Base-by-base conservation (phyloP, 2,329 filamentous ascomycete genomes). In the Apiospora marii region DNA sequence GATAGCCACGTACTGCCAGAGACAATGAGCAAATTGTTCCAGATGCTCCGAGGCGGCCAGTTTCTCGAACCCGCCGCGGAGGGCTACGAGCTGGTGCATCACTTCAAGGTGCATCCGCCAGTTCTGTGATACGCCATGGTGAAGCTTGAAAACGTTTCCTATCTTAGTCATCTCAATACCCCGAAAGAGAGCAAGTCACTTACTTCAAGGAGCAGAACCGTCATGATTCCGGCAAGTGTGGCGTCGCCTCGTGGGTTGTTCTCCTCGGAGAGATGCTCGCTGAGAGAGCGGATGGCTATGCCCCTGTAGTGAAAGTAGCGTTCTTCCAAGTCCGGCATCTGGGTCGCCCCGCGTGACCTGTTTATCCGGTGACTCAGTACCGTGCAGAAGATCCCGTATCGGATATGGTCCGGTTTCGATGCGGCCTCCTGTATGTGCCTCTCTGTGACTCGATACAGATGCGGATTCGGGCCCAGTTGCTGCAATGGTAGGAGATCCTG, bases 101-200 rank as follows among this genome's bases (percentile, higher is more conserved):
- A 79, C 82, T 22, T 83, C 77, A 4, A 84, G 49, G 69, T 84
- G 83, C 16, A 74, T 79, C 61, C 80, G 78, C 82, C 82, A 84
- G 72, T 79, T 76, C 10, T 74, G 73, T 5, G 78, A 78, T 10
- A 74, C 72, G 34, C 79, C 78, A 71, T 83, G 78, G 53, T 80
- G 78, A 43, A 75, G 71, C 81, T 82, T 70, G 67, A 46, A 8
- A 44, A 30, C 16, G 44, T 41, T 30, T 5, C 41, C 44, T 30
- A 5, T 46, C 37, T 74, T 34, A 73, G 58, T 12, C 69, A 43
- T 24, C 7, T 19, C 58, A 48, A 19, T 58, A 27, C n/a, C 48
- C 48, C 37, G 7, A 7, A 16, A 41, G 30, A 27, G 27, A 34
- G 4, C 67, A 43, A 16, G 30, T 4, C n/a, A 77, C 80, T 74